Conservation (phyloP, 164 flowering plant species). For the Saururus chinensis region DNA sequence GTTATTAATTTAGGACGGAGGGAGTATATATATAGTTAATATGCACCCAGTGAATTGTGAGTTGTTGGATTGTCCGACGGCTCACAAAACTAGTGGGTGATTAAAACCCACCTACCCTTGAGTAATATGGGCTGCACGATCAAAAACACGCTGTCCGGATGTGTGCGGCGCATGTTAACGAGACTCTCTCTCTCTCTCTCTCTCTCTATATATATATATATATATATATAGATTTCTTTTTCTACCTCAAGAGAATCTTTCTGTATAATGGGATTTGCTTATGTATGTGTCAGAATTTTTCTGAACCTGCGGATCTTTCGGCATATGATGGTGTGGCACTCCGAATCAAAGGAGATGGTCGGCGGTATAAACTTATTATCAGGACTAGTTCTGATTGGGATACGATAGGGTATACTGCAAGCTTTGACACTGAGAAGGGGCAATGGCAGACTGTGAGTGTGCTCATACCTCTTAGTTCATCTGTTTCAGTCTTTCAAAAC, state of each 20-base stretch:
- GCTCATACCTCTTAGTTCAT: neutral
- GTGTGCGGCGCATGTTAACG: no score
- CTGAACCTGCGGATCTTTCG: conserved; percentile 79
- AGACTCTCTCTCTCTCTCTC: no score
- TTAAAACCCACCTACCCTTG: no score
- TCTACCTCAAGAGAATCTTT: neutral
- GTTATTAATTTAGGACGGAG: no score
- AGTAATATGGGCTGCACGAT: no score
- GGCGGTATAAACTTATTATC: conserved; percentile 74
- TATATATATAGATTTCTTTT: no score
- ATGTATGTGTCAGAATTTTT: conserved; percentile 50
- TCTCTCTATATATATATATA: no score
- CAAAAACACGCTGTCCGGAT: no score
- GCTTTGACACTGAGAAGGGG: conserved; percentile 72
- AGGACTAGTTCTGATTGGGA: conserved; percentile 97
- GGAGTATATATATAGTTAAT: no score
- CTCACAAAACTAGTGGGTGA: no score
- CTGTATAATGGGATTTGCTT: neutral
- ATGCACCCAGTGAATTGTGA: no score
- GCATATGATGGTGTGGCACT: conserved; percentile 93
- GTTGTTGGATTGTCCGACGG: no score
- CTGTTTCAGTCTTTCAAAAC: neutral
- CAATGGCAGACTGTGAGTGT: conserved; percentile 89
- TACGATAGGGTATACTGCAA: conserved; percentile 75
- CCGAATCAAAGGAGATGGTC: conserved; percentile 84